Base-by-base conservation (phyloP, 768 basidiomycete genomes). In the Suillus decipiens region DNA sequence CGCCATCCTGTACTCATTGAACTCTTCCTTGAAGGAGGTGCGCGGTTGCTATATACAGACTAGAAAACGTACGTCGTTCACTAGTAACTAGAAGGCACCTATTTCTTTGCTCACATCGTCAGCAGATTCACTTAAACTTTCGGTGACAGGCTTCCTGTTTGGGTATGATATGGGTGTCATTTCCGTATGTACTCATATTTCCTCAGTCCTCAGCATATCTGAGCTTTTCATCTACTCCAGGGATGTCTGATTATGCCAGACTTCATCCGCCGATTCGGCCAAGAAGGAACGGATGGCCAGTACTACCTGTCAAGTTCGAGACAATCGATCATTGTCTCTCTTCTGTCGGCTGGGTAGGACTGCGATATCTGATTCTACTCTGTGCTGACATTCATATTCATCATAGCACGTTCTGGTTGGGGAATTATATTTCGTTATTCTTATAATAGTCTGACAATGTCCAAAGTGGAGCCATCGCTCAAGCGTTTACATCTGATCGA, bases 231-330 rank as follows among this genome's bases (percentile, higher is more conserved):
- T 19, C 22, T 15, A 39, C 31, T 37, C 3, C 68, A 88, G 85
- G 90, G 90, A 80, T 90, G 89, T 69, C 74, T 92, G 37, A 90
- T 92, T 63, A 91, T 91, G 88, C 84, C 84, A 9, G 89, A 92
- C 72, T 92, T 92, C 72, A 80, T 90, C 67, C 67, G 76, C 59
- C 84, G 89, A 14, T 92, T 92, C 69, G 90, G 89, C 37, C 77
- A 85, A 68, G 59, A 80, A 4, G 80, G 75, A 55, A 68, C 71
- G 2, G 70, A 84, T 64, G 89, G 88, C 4, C 66, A 75, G 39
- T 76, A 76, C 57, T 77, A 83, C 63, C 75, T 93, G 11, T 84
- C 86, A 2, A 82, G 83, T 63, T 83, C 84, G 31, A 79, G 89
- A 41, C 88, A 91, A 69, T 89, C 88, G 0, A 88, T 92, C 57